phyloP scores from a whole-genome alignment of 495 filamentous ascomycete genomes.

The Clohesyomyces aquaticus region DNA sequence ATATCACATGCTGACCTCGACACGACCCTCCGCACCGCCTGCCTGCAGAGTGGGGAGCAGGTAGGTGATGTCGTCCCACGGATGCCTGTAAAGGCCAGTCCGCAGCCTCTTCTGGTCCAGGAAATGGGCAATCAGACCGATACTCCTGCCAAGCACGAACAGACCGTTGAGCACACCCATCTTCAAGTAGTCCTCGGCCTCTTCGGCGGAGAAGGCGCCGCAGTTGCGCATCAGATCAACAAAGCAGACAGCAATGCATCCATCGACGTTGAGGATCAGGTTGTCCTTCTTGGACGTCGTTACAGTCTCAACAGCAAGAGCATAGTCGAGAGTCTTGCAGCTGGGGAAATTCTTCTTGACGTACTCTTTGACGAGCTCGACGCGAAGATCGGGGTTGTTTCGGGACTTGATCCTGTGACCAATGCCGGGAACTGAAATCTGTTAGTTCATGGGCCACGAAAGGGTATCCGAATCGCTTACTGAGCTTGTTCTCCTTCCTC shows the following conservation, averaged over 20 bases:
- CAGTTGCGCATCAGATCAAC: conserved; percentile 97
- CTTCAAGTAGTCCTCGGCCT: conserved; percentile 80
- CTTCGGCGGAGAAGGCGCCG: conserved; percentile 85
- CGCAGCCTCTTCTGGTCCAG: conserved; percentile 98
- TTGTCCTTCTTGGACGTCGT: conserved; percentile 99
- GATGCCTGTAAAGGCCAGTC: conserved; percentile 97
- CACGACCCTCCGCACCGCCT: conserved; percentile 41
- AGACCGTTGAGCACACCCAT: conserved; percentile 99
- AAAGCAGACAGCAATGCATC: conserved; percentile 97
- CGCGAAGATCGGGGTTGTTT: conserved; percentile 99
- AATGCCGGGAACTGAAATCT: conserved; percentile 79
- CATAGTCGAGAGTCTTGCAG: conserved; percentile 97
- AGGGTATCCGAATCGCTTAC: conserved; percentile 52
- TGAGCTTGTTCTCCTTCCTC: conserved; percentile 99
- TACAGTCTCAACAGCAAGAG: conserved; percentile 95
- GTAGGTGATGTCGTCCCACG: conserved; percentile 68
- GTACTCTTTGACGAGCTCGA: conserved; percentile 98
- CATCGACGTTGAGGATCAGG: conserved; percentile 98
- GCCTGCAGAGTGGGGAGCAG: conserved; percentile 37
- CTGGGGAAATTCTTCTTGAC: conserved; percentile 95
- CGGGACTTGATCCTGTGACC: conserved; percentile 99
- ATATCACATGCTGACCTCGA: conserved; percentile 40
- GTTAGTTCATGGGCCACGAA: conserved; percentile 44
- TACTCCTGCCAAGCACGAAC: conserved; percentile 93
- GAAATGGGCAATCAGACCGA: conserved; percentile 99